phyloP scores from a whole-genome alignment of 176 grass and related monocot species.

The Echinochloa phyllopogon region DNA sequence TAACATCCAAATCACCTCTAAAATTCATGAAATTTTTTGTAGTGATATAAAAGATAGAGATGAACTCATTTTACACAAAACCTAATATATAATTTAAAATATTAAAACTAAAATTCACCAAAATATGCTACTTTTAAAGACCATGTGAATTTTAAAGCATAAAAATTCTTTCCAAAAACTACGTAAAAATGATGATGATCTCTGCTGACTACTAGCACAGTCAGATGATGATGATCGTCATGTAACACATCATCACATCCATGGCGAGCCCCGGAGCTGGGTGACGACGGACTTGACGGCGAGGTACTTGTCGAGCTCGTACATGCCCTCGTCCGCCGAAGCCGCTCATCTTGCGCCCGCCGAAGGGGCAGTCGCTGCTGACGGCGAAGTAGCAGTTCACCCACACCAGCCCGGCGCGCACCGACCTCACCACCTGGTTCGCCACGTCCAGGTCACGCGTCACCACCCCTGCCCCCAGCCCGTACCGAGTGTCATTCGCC shows the following conservation, averaged over 20 bases:
- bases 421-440: slow-evolving; percentile 65
- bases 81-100: no score
- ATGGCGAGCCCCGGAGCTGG: slow-evolving; percentile 61
- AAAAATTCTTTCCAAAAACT: no score
- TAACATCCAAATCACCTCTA: no score
- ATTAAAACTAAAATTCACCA: no score
- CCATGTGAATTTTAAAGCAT: no score
- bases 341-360: slow-evolving; percentile 76
- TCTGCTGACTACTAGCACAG: no score
- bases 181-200: no score
- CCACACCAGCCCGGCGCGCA: slow-evolving; percentile 74
- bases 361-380: slow-evolving; percentile 59
- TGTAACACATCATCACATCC: slow-evolving; percentile 43
- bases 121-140: no score
- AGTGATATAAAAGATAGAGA: no score
- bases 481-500: slow-evolving; percentile 64
- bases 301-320: slow-evolving; percentile 77
- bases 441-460: slow-evolving; percentile 65
- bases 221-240: no score
- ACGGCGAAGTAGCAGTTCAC: slow-evolving; percentile 73
- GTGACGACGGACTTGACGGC: slow-evolving; percentile 70
- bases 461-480: slow-evolving; percentile 58
- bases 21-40: no score
- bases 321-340: slow-evolving; percentile 69
- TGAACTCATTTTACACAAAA: no score